Percentiles rank a stretch among this genome's conserved stretches.
Evolutionary conservation across 495 filamentous ascomycete species (phyloP).

Genomic region (Cercophora newfieldiana): DNA sequence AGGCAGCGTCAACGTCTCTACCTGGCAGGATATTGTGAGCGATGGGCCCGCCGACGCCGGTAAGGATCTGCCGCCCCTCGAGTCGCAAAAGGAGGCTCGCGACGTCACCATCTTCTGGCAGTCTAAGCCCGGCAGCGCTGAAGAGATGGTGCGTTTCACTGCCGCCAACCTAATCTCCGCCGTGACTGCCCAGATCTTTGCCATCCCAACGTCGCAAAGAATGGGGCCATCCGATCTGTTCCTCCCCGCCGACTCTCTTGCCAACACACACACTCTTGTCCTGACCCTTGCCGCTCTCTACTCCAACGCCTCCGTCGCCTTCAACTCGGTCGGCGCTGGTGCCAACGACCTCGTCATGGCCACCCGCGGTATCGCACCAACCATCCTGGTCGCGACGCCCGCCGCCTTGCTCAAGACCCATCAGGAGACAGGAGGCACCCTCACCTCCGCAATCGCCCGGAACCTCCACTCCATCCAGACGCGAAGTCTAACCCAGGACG

Average conservation of each 20-base stretch:
- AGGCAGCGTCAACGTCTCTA: conserved; percentile 70
- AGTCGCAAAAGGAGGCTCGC: conserved; percentile 49
- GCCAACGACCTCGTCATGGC: conserved; percentile 69
- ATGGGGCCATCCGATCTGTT: conserved; percentile 75
- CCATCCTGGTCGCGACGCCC: conserved; percentile 78
- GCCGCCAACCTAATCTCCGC: conserved; percentile 79
- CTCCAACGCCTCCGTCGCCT: conserved; percentile 78
- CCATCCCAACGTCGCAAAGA: conserved; percentile 71
- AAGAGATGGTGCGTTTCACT: conserved; percentile 75
- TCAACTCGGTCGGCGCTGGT: conserved; percentile 80
- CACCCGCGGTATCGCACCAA: conserved; percentile 72
- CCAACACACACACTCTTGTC: conserved; percentile 73
- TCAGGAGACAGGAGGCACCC: conserved; percentile 44
- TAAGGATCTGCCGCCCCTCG: conserved; percentile 44
- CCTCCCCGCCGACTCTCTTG: conserved; percentile 82
- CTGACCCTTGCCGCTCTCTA: conserved; percentile 81
- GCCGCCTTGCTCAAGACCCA: conserved; percentile 69
- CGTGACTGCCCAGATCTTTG: conserved; percentile 71
- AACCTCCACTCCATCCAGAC: conserved; percentile 65
- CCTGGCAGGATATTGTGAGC: conserved; percentile 83
- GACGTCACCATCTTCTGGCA: conserved; percentile 65
- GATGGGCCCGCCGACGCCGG: conserved; percentile 53
- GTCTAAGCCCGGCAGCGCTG: conserved; percentile 47
- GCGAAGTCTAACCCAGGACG: conserved; percentile 62
- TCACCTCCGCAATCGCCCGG: conserved; percentile 49